A percentile compares a stretch with the other conserved stretches of the same genome.
Evolutionary conservation across 2,329 filamentous ascomycete species (phyloP).

Genomic region (Botrytis cinerea): DNA sequence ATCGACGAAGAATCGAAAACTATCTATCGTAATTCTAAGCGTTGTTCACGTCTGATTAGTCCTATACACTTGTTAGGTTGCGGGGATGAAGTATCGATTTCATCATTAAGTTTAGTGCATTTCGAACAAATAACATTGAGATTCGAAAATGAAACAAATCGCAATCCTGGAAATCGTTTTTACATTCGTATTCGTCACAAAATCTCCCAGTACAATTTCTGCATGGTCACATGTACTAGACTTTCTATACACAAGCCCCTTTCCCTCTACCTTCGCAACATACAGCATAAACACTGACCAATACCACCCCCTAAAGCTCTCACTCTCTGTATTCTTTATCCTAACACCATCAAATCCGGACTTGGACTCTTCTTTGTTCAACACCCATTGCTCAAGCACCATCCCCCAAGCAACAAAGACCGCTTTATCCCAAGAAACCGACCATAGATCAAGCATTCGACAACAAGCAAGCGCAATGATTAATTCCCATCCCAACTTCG

Average conservation of each 20-base stretch:
- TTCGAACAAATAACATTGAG: neutral
- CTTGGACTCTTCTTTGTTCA: slow-evolving; percentile 1
- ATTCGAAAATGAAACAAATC: neutral
- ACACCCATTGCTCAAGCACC: neutral
- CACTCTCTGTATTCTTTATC: neutral
- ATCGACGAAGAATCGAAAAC: neutral
- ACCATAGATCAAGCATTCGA: neutral
- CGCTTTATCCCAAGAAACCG: neutral
- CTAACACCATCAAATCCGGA: neutral
- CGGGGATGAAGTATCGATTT: neutral
- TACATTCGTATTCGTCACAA: neutral
- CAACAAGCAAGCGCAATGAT: neutral
- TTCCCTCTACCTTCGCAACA: neutral
- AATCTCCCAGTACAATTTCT: neutral
- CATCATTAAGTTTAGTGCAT: neutral
- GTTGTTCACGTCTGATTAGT: too few relatives aligned
- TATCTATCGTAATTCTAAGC: neutral
- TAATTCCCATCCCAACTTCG: neutral
- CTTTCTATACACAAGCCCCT: neutral
- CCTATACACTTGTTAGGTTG: neutral
- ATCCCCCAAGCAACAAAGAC: neutral
- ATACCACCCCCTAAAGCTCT: neutral
- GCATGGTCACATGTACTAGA: neutral
- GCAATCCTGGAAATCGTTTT: accelerated
- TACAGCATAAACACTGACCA: neutral